Conservation (phyloP, 2,329 filamentous ascomycete genomes). For the Penicillium sp. region DNA sequence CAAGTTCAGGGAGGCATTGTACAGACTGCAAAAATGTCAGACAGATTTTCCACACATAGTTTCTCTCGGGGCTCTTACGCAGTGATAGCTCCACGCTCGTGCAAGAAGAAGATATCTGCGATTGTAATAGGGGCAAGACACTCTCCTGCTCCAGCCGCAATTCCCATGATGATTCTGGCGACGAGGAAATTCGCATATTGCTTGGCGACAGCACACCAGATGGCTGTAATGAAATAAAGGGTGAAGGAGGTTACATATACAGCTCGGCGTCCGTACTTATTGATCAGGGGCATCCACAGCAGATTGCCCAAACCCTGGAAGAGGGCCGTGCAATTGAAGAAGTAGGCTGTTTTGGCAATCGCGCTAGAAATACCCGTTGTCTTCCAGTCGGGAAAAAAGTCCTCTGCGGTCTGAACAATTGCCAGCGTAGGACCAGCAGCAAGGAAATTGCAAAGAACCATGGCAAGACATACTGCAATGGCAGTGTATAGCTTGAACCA, state of each 20-base stretch:
- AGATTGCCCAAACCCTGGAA: constrained; percentile 47
- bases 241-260: constrained; percentile 32
- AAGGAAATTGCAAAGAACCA: constrained; percentile 59
- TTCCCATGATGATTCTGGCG: constrained; percentile 54
- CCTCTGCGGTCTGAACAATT: constrained; percentile 49
- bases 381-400: constrained; percentile 43
- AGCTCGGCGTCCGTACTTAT: constrained; percentile 39
- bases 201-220: constrained; percentile 39
- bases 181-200: constrained; percentile 33
- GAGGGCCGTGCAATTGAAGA: constrained; percentile 57
- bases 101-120: constrained; percentile 58
- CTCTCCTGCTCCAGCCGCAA: constrained; percentile 56
- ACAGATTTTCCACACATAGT: background rate
- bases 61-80: background rate
- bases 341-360: constrained; percentile 47
- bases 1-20: constrained; percentile 11
- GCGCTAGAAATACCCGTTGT: constrained; percentile 3
- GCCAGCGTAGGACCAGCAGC: constrained; percentile 57
- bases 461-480: constrained; percentile 41
- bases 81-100: constrained; percentile 45
- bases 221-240: constrained; percentile 27
- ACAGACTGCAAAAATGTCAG: background rate
- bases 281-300: constrained; percentile 40
- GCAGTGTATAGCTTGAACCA: constrained; percentile 45
- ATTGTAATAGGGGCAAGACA: constrained; percentile 52